These are phyloP conservation scores for Amanita pseudoporphyria DNA, from an alignment of 768 basidiomycete genomes.

Conservation along the genomic window DNA sequence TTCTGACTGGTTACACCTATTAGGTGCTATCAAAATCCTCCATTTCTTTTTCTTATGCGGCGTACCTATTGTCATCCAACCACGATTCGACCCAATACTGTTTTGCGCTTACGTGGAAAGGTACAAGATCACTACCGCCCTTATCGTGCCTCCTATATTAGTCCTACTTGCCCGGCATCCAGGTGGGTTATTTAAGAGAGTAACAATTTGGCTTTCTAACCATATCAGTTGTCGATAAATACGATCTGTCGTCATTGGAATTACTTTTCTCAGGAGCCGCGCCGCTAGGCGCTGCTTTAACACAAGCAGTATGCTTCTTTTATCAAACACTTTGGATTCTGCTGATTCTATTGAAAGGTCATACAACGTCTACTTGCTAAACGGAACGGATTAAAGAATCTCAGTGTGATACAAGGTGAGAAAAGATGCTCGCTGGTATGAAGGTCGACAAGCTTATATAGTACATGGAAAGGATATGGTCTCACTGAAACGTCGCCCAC, in stretches of 20 bases:
- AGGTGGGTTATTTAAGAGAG: conserved; percentile 24
- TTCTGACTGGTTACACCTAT: background rate
- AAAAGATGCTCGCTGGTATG: background rate
- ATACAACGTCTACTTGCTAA: conserved; percentile 24
- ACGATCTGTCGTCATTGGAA: conserved; percentile 52
- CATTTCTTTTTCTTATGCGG: conserved; percentile 45
- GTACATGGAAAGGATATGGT: conserved; percentile 45
- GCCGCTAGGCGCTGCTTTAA: conserved; percentile 60
- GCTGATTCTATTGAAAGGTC: conserved; percentile 18
- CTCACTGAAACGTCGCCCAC: conserved; percentile 80
- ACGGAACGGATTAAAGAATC: conserved; percentile 29
- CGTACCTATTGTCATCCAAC: conserved; percentile 44
- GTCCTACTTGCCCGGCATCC: conserved; percentile 65
- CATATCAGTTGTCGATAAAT: conserved; percentile 46
- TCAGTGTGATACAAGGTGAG: conserved; percentile 44
- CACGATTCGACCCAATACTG: conserved; percentile 59
- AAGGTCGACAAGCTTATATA: background rate
- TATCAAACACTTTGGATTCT: background rate
- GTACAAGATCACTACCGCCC: conserved; percentile 47
- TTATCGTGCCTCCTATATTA: conserved; percentile 80
- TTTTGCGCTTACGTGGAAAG: conserved; percentile 60
- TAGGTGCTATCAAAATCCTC: conserved; percentile 55
- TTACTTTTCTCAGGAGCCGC: conserved; percentile 70
- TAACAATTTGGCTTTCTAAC: background rate
- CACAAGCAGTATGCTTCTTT: conserved; percentile 32